These are phyloP conservation scores for Draba incana DNA, from an alignment of 345 rosid species.

Conservation along the genomic window DNA sequence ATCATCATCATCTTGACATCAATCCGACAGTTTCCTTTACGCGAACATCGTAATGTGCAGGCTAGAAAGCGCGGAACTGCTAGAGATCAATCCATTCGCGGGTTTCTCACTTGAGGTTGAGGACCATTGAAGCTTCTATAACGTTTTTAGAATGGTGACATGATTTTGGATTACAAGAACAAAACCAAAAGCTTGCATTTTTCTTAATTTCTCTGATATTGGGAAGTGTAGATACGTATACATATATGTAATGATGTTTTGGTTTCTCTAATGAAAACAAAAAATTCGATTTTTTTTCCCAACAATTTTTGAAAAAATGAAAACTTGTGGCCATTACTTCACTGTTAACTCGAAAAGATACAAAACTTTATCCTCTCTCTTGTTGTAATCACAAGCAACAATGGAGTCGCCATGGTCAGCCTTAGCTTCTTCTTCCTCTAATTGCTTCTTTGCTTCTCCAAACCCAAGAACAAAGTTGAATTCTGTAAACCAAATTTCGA, in stretches of 20 bases:
- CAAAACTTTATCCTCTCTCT: slow-evolving; percentile 27
- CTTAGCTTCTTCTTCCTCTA: slow-evolving; percentile 29
- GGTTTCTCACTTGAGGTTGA: slow-evolving; percentile 53
- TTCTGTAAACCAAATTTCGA: background rate
- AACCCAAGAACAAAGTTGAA: background rate
- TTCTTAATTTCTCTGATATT: slow-evolving; percentile 8
- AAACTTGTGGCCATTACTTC: slow-evolving; percentile 37
- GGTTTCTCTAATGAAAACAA: slow-evolving; percentile 27
- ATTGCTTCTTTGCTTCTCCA: slow-evolving; percentile 28
- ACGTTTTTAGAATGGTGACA: slow-evolving; percentile 11
- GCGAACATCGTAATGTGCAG: slow-evolving; percentile 46
- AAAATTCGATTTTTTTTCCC: background rate
- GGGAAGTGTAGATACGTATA: background rate
- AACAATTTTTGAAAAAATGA: background rate
- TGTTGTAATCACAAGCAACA: slow-evolving; percentile 21
- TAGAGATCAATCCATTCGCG: slow-evolving; percentile 48
- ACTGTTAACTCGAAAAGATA: slow-evolving; percentile 30
- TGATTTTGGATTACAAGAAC: slow-evolving; percentile 13
- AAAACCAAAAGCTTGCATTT: slow-evolving; percentile 7
- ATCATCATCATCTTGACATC: slow-evolving; percentile 15
- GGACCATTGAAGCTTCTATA: background rate
- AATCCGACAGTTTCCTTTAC: slow-evolving; percentile 9
- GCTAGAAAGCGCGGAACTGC: slow-evolving; percentile 63
- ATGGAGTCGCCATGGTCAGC: slow-evolving; percentile 42
- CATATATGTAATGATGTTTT: background rate